Evolutionary conservation across 169 alveolate genomes (phyloP).

Genomic region (Plasmodium fragile): DNA sequence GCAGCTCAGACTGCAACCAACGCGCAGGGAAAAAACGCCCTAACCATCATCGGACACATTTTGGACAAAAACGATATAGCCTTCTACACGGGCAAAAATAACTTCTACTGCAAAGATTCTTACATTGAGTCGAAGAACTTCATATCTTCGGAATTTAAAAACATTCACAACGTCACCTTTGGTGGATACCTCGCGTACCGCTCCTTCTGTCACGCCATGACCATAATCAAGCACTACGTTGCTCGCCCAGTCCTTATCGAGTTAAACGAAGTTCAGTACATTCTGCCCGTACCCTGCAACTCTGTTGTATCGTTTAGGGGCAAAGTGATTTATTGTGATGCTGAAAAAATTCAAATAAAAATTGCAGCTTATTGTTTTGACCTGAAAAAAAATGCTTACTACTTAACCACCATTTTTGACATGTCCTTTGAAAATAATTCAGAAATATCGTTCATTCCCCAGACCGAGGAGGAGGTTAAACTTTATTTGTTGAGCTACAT

Average conservation of each 20-base stretch:
- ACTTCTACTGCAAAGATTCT: constrained; percentile 41
- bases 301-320: constrained; percentile 50
- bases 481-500: constrained; percentile 19
- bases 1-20: not conserved
- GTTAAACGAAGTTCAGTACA: constrained; percentile 53
- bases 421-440: constrained; percentile 57
- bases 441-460: constrained; percentile 44
- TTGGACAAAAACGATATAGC: constrained; percentile 10
- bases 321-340: constrained; percentile 52
- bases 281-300: constrained; percentile 52
- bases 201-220: constrained; percentile 69
- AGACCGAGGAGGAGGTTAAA: constrained; percentile 46
- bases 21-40: not conserved
- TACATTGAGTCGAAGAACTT: constrained; percentile 40
- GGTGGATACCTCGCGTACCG: constrained; percentile 59
- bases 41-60: constrained; percentile 19
- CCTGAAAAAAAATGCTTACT: constrained; percentile 25
- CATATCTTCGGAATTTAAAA: constrained; percentile 68
- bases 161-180: constrained; percentile 66
- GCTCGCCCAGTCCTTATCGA: constrained; percentile 31
- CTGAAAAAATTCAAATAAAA: constrained; percentile 34
- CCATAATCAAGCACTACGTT: constrained; percentile 27
- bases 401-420: constrained; percentile 58
- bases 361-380: constrained; percentile 55
- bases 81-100: constrained; percentile 26